phyloP scores from a whole-genome alignment of 176 grass and related monocot genomes.

The Avena insularis region DNA sequence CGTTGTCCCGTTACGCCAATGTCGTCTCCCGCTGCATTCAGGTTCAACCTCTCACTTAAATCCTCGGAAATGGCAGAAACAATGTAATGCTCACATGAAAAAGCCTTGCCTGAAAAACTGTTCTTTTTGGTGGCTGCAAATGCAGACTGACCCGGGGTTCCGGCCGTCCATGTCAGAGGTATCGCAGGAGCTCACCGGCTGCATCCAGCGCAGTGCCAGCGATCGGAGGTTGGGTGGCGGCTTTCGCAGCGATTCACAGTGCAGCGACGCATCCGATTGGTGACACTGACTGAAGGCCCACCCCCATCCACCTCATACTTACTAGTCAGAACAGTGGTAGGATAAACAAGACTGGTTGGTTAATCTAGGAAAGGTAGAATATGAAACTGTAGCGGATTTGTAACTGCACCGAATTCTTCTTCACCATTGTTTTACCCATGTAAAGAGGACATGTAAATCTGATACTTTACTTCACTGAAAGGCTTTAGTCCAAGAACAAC shows the following conservation, averaged over 20 bases:
- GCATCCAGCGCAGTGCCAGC: slow-evolving; percentile 60
- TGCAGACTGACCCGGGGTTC: slow-evolving; percentile 71
- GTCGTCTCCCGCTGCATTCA: slow-evolving; percentile 69
- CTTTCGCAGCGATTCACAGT: slow-evolving; percentile 44
- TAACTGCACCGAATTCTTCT: background rate
- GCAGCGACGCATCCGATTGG: slow-evolving; percentile 74
- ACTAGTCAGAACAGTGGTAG: slow-evolving; percentile 15
- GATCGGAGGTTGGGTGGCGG: slow-evolving; percentile 53
- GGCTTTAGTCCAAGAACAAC: background rate
- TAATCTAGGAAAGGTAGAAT: slow-evolving; percentile 46
- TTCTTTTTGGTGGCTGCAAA: slow-evolving; percentile 27
- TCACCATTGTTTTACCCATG: slow-evolving; percentile 3
- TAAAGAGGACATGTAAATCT: slow-evolving; percentile 7
- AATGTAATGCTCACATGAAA: background rate
- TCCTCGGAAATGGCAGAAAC: background rate
- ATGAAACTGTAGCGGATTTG: slow-evolving; percentile 15
- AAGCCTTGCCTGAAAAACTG: slow-evolving; percentile 2
- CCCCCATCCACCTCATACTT: background rate
- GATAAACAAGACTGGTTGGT: slow-evolving; percentile 23
- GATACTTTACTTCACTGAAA: slow-evolving; percentile 39
- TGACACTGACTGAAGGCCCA: slow-evolving; percentile 31
- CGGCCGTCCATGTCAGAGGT: slow-evolving; percentile 90
- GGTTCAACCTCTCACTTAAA: slow-evolving; percentile 58
- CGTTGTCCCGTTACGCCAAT: slow-evolving; percentile 83
- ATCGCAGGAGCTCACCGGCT: slow-evolving; percentile 62